phyloP scores from a whole-genome alignment of 108 stramenopile genomes.

The Cyclotella sp. region DNA sequence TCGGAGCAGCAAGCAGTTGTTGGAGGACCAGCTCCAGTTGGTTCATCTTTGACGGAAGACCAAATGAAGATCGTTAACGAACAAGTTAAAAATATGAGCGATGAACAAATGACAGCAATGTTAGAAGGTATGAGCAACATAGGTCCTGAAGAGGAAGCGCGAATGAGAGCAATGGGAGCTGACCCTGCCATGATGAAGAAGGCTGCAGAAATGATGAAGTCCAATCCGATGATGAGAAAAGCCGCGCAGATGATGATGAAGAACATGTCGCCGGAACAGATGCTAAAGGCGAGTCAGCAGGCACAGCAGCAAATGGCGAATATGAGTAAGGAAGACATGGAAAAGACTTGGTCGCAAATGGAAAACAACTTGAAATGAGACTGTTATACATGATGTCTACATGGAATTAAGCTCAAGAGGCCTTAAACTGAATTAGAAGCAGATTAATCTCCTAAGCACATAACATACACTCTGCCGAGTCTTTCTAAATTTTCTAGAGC shows the following conservation, averaged over 20 bases:
- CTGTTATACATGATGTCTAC: not conserved
- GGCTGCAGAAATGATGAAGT: conserved; percentile 69
- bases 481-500: conserved; percentile 82
- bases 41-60: conserved; percentile 50
- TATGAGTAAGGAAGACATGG: conserved; percentile 64
- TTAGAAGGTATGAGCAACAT: conserved; percentile 67
- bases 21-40: conserved; percentile 42
- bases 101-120: conserved; percentile 64
- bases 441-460: conserved; percentile 70
- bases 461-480: conserved; percentile 83
- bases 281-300: conserved; percentile 68
- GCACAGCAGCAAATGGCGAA: conserved; percentile 72
- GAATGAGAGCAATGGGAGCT: conserved; percentile 76
- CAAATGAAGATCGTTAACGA: conserved; percentile 61
- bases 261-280: conserved; percentile 71
- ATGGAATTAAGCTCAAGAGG: not conserved
- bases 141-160: conserved; percentile 72
- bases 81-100: conserved; percentile 69
- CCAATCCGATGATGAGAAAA: conserved; percentile 73
- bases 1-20: conserved; percentile 16
- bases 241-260: conserved; percentile 74
- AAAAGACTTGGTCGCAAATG: conserved; percentile 50
- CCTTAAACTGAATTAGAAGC: not conserved
- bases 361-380: conserved; percentile 29
- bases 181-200: conserved; percentile 72